phyloP scores from a whole-genome alignment of 1,139 yeast species.

The Kluyveromyces sp. region DNA sequence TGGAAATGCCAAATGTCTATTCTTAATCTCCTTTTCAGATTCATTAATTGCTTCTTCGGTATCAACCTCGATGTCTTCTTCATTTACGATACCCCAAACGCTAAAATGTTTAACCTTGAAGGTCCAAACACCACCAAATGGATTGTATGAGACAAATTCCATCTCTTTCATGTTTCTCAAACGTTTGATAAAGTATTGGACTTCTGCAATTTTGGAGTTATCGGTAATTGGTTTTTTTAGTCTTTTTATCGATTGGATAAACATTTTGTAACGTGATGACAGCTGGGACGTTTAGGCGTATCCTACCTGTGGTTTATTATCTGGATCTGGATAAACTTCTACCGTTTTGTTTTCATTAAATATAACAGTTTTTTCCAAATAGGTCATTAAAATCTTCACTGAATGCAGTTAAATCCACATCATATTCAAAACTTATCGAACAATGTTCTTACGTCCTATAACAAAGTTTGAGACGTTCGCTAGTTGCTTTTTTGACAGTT shows the following conservation, averaged over 20 bases:
- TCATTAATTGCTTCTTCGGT: constrained; percentile 33
- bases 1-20: constrained; percentile 10
- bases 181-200: constrained; percentile 42
- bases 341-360: constrained; percentile 50
- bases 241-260: constrained; percentile 39
- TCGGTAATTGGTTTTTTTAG: constrained; percentile 34
- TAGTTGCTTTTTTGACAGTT: constrained; percentile 44
- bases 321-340: constrained; percentile 57
- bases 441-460: constrained; percentile 68
- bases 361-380: constrained; percentile 51
- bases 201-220: constrained; percentile 35
- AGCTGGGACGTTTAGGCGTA: constrained; percentile 73
- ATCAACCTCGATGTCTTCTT: constrained; percentile 51
- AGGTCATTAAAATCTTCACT: constrained; percentile 36
- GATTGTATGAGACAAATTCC: constrained; percentile 74
- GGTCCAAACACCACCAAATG: constrained; percentile 68
- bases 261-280: constrained; percentile 67
- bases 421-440: constrained; percentile 59
- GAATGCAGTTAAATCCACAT: constrained; percentile 63
- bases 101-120: constrained; percentile 88
- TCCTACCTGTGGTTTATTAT: constrained; percentile 56
- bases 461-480: constrained; percentile 57
- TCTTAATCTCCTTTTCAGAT: constrained; percentile 23
- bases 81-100: constrained; percentile 82
- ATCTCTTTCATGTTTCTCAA: constrained; percentile 54